Percentiles rank a stretch among this genome's conserved stretches.
phyloP scores from a whole-genome alignment of 2,329 filamentous ascomycete genomes.

The Colletotrichum theobromicola region DNA sequence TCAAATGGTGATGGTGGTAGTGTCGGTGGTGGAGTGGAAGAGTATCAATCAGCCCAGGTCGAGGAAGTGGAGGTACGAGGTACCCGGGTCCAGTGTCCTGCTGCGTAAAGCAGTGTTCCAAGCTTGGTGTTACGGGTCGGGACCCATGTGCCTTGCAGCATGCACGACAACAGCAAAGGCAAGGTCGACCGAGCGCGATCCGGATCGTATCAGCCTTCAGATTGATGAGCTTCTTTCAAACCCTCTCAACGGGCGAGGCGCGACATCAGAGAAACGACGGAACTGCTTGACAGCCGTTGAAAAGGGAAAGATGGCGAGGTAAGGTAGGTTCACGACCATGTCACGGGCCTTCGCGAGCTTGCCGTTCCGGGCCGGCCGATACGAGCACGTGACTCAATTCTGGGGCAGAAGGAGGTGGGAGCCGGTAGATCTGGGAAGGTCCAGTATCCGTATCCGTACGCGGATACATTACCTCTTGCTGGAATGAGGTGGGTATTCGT shows the following conservation, averaged over 20 bases:
- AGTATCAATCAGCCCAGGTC: not conserved
- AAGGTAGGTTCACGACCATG: not conserved
- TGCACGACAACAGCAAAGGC: not conserved
- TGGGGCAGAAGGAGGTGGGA: not conserved
- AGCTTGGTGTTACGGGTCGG: not conserved
- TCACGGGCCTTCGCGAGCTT: not conserved
- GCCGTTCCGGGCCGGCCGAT: not conserved
- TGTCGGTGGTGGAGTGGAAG: not conserved
- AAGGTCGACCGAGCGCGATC: not conserved
- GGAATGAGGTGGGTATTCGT: not conserved
- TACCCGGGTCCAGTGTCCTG: not conserved
- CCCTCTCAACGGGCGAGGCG: not conserved
- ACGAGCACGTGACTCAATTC: not conserved
- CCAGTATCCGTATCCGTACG: no score
- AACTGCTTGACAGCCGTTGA: not conserved
- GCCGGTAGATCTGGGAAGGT: not conserved
- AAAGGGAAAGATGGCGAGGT: not conserved
- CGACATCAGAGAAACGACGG: not conserved
- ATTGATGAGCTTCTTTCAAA: not conserved
- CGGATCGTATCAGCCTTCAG: not conserved
- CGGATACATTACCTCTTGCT: not conserved
- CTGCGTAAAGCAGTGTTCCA: not conserved
- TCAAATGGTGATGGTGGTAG: not conserved
- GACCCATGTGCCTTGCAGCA: not conserved
- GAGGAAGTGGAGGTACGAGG: not conserved